phyloP scores from a whole-genome alignment of 495 filamentous ascomycete species.

The Penicillium cinerascens region DNA sequence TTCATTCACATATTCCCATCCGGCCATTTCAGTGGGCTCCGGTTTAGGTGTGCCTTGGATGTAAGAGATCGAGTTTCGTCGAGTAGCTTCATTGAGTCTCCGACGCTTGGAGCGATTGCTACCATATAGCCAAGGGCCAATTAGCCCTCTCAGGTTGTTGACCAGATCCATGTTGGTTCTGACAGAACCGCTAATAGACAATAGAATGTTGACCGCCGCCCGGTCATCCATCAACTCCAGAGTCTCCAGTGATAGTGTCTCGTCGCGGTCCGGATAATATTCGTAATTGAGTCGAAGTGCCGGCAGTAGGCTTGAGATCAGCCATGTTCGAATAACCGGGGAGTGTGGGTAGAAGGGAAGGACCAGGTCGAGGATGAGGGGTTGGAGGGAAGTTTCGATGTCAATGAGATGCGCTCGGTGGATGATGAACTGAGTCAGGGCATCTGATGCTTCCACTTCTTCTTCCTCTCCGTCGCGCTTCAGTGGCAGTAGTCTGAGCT shows the following conservation, averaged over 20 bases:
- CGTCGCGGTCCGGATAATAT: conserved; percentile 64
- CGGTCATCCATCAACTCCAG: conserved; percentile 54
- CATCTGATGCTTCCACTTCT: conserved; percentile 46
- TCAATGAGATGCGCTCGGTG: conserved; percentile 75
- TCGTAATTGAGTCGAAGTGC: conserved; percentile 79
- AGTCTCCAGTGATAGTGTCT: conserved; percentile 56
- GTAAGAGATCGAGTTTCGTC: conserved; percentile 29
- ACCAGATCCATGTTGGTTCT: conserved; percentile 48
- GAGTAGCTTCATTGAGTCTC: conserved; percentile 40
- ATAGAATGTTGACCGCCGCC: conserved; percentile 61
- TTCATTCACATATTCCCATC: conserved; percentile 76
- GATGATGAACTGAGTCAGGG: conserved; percentile 67
- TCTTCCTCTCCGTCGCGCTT: conserved; percentile 44
- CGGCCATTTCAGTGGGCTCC: conserved; percentile 28
- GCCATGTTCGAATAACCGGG: conserved; percentile 64
- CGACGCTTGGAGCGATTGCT: conserved; percentile 59
- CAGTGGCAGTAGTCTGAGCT: conserved; percentile 65
- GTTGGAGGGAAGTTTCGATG: conserved; percentile 69
- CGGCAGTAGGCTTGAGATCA: conserved; percentile 74
- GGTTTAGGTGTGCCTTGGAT: conserved; percentile 20
- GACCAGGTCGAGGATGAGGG: conserved; percentile 67
- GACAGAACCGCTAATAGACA: conserved; percentile 58
- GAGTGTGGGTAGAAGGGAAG: conserved; percentile 71
- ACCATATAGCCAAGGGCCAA: conserved; percentile 82
- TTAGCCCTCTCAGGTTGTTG: conserved; percentile 68